Conservation (phyloP, 768 basidiomycete species). For the Solioccasus polychromus region DNA sequence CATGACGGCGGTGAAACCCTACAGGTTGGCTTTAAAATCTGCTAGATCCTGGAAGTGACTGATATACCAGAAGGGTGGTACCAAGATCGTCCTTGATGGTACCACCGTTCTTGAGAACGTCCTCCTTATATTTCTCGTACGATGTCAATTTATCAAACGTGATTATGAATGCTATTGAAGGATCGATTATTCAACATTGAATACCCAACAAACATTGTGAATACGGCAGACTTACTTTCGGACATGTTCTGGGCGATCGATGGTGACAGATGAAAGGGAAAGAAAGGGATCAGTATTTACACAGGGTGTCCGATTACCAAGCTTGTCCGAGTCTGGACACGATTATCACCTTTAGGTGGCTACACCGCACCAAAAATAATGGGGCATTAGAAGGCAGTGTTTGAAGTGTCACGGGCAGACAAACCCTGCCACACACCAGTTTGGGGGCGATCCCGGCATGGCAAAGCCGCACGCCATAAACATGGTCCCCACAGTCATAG, state of each 20-base stretch:
- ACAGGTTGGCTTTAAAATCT: not conserved
- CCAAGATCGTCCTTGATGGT: slow-evolving; percentile 14
- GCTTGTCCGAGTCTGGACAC: not conserved
- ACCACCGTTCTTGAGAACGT: not conserved
- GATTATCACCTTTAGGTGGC: no score
- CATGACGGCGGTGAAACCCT: slow-evolving; percentile 22
- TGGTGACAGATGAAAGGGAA: not conserved
- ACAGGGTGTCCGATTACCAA: not conserved
- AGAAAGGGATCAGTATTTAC: not conserved
- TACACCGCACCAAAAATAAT: no score
- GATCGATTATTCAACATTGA: not conserved
- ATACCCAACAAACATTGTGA: not conserved
- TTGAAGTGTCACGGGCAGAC: no score
- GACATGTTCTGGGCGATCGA: slow-evolving; percentile 21
- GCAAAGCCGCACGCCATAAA: no score
- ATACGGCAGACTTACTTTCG: slow-evolving; percentile 10
- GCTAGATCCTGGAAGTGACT: not conserved
- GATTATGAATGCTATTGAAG: slow-evolving; percentile 10
- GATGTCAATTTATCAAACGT: not conserved
- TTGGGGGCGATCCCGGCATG: no score
- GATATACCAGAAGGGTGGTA: not conserved
- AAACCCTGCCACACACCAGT: no score
- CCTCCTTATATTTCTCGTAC: slow-evolving; percentile 14
- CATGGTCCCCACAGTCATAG: no score
- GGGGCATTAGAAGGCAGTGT: no score